phyloP scores from a whole-genome alignment of 371 early-diverging fungal genomes.

The Mucor irregularis region DNA sequence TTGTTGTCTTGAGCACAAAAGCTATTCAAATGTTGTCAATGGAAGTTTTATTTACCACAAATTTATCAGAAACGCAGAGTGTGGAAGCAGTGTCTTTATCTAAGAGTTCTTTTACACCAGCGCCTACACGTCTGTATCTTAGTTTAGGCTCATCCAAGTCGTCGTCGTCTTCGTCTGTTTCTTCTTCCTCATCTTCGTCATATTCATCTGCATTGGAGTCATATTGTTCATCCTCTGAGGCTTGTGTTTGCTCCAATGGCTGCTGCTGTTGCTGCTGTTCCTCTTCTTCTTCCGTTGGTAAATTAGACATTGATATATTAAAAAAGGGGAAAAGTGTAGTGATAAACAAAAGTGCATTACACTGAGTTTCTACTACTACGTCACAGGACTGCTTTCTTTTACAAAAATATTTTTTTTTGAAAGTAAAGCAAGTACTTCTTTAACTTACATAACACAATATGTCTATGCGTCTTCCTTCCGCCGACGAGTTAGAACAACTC shows the following conservation, averaged over 20 bases:
- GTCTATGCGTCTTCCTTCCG: conserved; percentile 69
- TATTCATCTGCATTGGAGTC: conserved; percentile 24
- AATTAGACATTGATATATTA: neutral
- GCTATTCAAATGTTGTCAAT: too few species aligned
- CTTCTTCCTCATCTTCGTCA: conserved; percentile 42
- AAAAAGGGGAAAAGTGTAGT: too few species aligned
- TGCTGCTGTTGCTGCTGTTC: too few species aligned
- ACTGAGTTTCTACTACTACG: neutral
- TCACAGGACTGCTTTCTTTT: conserved; percentile 7
- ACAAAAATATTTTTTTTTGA: conserved; percentile 3
- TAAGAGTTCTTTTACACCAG: conserved; percentile 73
- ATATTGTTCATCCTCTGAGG: conserved; percentile 8
- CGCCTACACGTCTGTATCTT: conserved; percentile 83
- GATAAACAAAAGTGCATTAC: too few species aligned
- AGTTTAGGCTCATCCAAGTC: conserved; percentile 86
- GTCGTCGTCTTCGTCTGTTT: conserved; percentile 58
- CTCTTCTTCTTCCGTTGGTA: neutral
- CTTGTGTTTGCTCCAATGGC: neutral
- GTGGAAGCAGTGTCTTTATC: conserved; percentile 85
- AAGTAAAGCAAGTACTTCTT: neutral
- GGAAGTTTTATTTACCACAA: conserved; percentile 70
- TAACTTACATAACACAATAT: neutral
- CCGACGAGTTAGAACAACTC: conserved; percentile 79
- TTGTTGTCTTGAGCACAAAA: neutral
- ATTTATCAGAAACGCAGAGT: conserved; percentile 76